Evolutionary conservation across 768 basidiomycete species (phyloP), one percentile per base, ranked within the genome.

Genomic region (Rhizopogon sp.): DNA sequence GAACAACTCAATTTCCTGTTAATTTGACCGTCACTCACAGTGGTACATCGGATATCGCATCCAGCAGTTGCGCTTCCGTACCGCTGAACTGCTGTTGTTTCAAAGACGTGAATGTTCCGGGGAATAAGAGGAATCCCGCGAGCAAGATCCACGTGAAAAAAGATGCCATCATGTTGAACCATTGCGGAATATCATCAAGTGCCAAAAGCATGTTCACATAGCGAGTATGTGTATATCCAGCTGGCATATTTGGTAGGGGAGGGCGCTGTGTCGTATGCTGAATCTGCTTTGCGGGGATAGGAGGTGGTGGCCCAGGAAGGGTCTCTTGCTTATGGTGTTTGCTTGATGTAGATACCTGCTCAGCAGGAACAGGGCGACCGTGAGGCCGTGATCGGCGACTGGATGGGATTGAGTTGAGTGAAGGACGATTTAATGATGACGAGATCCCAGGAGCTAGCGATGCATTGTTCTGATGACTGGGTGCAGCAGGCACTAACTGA

Each of bases 141-240:
- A 85, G 70, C 50, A 84, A 61, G 53, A 85, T 75, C 83, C 83
- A 85, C 8, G 79, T 83, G 59, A 80, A 84, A 68, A 85, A 83
- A 7, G 73, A 73, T 2, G 79, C 76, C n/a, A 77, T 63, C 13
- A 81, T 53, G 53, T 83, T 81, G 63, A 78, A 72, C 41, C 77
- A 20, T 3, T 66, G 59, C 16, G 82, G 79, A 43, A 85, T 84
- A 39, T 70, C 73, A 59, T 84, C 83, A 20, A 84, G 66, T 5
- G 81, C 83, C 35, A 85, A 75, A 25, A 85, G 72, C 83, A 85
- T 85, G 51, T 76, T 78, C 58, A 83, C 74, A 59, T 85, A 85
- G 33, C 74, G 75, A 2, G 83, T 81, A 55, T 78, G 57, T 28
- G 25, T 50, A 52, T 57, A 58, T 7, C 60, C 58, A 20, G 66